Evolutionary conservation across 1,139 yeast genomes (phyloP).

Genomic region (Geotrichum siamense): DNA sequence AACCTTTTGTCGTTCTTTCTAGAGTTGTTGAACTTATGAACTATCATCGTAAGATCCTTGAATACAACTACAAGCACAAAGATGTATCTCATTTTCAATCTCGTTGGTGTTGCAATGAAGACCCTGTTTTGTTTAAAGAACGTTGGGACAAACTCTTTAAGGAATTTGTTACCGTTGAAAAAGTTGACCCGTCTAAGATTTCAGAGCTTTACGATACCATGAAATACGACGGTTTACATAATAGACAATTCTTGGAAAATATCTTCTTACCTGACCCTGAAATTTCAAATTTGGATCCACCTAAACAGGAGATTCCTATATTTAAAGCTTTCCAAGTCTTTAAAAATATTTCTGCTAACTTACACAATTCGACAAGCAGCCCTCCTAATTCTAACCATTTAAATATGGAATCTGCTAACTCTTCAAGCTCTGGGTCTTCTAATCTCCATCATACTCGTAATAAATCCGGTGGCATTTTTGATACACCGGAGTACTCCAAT

Average conservation of each 20-base stretch:
- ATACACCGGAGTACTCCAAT: slow-evolving; percentile 69
- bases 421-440: background rate
- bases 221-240: slow-evolving; percentile 97
- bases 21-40: slow-evolving; percentile 95
- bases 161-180: slow-evolving; percentile 88
- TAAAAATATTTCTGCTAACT: background rate
- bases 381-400: slow-evolving; percentile 1
- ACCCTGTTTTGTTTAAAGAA: slow-evolving; percentile 80
- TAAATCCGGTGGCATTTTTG: slow-evolving; percentile 45
- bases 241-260: slow-evolving; percentile 76
- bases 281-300: slow-evolving; percentile 24
- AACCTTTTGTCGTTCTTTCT: slow-evolving; percentile 87
- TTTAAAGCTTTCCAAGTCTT: slow-evolving; percentile 16
- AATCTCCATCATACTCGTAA: slow-evolving; percentile 11
- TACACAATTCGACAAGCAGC: background rate
- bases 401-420: background rate
- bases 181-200: slow-evolving; percentile 95
- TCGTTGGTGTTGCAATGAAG: slow-evolving; percentile 97
- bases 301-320: slow-evolving; percentile 40
- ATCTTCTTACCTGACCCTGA: slow-evolving; percentile 67
- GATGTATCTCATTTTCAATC: slow-evolving; percentile 64
- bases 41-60: slow-evolving; percentile 80
- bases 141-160: slow-evolving; percentile 96
- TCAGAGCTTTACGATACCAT: slow-evolving; percentile 95
- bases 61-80: slow-evolving; percentile 63